Base-by-base conservation (phyloP, 495 filamentous ascomycete genomes). In the Daldinia grandis region DNA sequence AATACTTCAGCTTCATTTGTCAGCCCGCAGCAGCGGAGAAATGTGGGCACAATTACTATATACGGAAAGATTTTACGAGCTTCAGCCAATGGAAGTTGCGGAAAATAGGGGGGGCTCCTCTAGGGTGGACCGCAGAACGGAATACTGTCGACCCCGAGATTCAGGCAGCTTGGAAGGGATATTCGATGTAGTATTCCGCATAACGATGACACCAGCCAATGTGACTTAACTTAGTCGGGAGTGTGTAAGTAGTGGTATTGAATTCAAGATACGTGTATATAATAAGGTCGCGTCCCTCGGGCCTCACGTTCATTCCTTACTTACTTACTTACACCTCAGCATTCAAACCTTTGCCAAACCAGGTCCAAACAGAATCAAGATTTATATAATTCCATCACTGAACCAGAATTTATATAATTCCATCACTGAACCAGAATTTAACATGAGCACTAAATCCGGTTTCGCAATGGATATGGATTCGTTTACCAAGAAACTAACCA, bases 11-110 rank as follows among this genome's bases (percentile, higher is more conserved):
- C 51, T 57, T 40, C 33, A 59, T 70, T 70, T 70, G 68, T 65
- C 49, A 70, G 68, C 68, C 59, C 68, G 30, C 25, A n/a, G 4
- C 47, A 25, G 61, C 68, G 68, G 68, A 66, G 30, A 66, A 62
- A 33, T 71, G 53, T 66, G 68, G 62, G 44, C 40, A 66, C 25
- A 28, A n/a, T 38, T 53, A 49, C 33, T 28, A 33, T 44, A 27
- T 54, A 21, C 17, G 40, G 62, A 8, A 60, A 53, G 19, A 5
- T 24, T 33, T 50, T 14, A 58, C 42, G 40, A 33, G 28, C 17
- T 27, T 15, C 33, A 27, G 28, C 68, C 68, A 71, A 71, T 71
- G 7, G 54, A 30, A 57, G 63, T 3, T 62, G 63, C 62, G 63
- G 58, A 53, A 66, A 58, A 57, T 42, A 50, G 55, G 25, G 53